A percentile compares a stretch with the other conserved stretches of the same genome.
Evolutionary conservation across 1,139 yeast genomes (phyloP).

Genomic region (Pneumocystis murina): DNA sequence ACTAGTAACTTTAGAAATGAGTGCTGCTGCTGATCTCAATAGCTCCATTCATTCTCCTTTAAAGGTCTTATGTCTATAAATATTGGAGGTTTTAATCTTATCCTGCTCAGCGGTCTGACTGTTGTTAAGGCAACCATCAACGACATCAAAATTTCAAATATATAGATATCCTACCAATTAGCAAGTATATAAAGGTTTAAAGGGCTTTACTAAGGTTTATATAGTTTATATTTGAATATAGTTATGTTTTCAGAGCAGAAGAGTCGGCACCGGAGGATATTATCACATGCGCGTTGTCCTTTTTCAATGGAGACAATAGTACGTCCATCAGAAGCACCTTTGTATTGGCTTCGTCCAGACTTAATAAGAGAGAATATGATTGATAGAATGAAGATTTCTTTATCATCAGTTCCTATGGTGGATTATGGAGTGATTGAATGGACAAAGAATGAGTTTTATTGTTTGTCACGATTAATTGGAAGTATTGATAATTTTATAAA

Average conservation of each 20-base stretch:
- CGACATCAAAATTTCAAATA: too few relatives aligned
- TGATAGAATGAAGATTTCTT: background rate
- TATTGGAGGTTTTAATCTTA: too few relatives aligned
- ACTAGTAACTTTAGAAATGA: background rate
- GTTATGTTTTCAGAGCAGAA: background rate
- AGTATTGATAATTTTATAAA: slow-evolving; percentile 30
- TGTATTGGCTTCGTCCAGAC: background rate
- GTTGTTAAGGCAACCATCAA: too few relatives aligned
- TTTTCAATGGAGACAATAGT: background rate
- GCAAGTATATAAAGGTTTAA: background rate
- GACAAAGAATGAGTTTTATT: slow-evolving; percentile 45
- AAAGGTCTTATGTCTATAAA: background rate
- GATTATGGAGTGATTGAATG: slow-evolving; percentile 31
- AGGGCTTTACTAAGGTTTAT: background rate
- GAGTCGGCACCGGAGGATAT: background rate
- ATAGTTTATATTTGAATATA: background rate
- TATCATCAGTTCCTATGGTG: background rate
- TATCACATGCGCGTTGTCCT: background rate
- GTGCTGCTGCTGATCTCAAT: background rate
- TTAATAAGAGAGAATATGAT: background rate
- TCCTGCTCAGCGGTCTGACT: too few relatives aligned
- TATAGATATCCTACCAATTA: too few relatives aligned
- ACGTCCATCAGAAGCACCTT: background rate
- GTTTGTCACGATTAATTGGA: slow-evolving; percentile 47
- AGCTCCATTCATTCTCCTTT: background rate